phyloP scores from a whole-genome alignment of 331 rosid genomes.

The Saraca asoca region DNA sequence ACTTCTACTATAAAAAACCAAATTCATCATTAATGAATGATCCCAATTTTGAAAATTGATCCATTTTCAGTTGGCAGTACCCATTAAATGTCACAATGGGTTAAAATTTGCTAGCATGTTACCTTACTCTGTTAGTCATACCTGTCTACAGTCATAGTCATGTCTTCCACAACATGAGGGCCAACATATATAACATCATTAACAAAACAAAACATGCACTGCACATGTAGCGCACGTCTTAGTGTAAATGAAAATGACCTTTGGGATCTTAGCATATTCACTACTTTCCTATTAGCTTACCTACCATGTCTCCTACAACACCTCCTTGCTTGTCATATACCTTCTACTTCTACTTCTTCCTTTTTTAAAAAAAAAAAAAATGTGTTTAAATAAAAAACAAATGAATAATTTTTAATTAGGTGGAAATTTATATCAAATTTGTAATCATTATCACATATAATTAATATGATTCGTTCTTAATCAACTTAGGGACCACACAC shows the following conservation, averaged over 20 bases:
- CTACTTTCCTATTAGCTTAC: slow-evolving; percentile 15
- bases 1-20: too few species aligned
- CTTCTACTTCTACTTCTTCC: too few species aligned
- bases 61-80: too few species aligned
- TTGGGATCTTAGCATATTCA: slow-evolving; percentile 3
- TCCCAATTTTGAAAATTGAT: too few species aligned
- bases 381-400: background rate
- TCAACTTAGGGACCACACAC: background rate
- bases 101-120: too few species aligned
- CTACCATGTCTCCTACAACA: slow-evolving; percentile 7
- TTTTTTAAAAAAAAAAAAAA: too few species aligned
- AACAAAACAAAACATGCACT: slow-evolving; percentile 22
- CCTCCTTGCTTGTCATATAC: slow-evolving; percentile 27
- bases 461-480: background rate
- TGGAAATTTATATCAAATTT: background rate
- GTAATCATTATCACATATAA: background rate
- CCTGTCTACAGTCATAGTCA: slow-evolving; percentile 11
- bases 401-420: background rate
- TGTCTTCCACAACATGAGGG: slow-evolving; percentile 11
- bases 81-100: too few species aligned
- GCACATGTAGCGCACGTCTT: slow-evolving; percentile 32
- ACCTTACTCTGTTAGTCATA: too few species aligned
- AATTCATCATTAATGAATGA: too few species aligned
- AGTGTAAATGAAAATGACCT: slow-evolving; percentile 29
- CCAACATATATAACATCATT: slow-evolving; percentile 9